These are phyloP conservation scores for Diddensiella santjacobensis DNA, from an alignment of 805 yeast genomes.

Conservation along the genomic window DNA sequence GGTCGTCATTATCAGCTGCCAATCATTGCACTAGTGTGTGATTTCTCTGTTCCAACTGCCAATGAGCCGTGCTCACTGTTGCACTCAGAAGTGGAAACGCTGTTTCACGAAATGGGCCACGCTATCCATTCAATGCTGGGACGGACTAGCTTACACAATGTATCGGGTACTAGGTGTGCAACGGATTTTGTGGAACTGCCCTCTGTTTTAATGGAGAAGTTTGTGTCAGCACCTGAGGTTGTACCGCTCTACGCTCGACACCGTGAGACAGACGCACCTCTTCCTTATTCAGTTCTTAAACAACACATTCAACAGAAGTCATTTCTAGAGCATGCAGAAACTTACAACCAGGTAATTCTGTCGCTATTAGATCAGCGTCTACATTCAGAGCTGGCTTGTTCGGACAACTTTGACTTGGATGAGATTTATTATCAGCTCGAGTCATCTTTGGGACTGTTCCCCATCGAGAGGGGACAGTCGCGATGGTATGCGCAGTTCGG, in stretches of 20 bases:
- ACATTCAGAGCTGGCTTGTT: conserved; percentile 44
- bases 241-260: conserved; percentile 70
- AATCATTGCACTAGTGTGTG: conserved; percentile 83
- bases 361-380: conserved; percentile 81
- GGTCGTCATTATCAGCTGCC: conserved; percentile 73
- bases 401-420: conserved; percentile 50
- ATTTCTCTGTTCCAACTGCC: conserved; percentile 48
- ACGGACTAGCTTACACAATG: conserved; percentile 81
- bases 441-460: conserved; percentile 52
- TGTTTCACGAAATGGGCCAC: conserved; percentile 98
- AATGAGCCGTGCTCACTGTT: conserved; percentile 53
- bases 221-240: conserved; percentile 78
- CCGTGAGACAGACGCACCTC: conserved; percentile 57
- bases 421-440: conserved; percentile 66
- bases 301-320: conserved; percentile 50
- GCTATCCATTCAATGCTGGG: conserved; percentile 98
- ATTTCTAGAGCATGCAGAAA: conserved; percentile 63
- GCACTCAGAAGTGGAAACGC: conserved; percentile 80
- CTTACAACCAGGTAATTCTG: conserved; percentile 84
- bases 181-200: conserved; percentile 97
- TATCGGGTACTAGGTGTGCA: conserved; percentile 91
- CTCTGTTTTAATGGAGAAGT: conserved; percentile 92
- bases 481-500: conserved; percentile 95
- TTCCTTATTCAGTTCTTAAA: conserved; percentile 49
- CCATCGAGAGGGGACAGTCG: conserved; percentile 53